Base-by-base conservation (phyloP, 2,329 filamentous ascomycete genomes). In the Colletotrichum sansevieriae region DNA sequence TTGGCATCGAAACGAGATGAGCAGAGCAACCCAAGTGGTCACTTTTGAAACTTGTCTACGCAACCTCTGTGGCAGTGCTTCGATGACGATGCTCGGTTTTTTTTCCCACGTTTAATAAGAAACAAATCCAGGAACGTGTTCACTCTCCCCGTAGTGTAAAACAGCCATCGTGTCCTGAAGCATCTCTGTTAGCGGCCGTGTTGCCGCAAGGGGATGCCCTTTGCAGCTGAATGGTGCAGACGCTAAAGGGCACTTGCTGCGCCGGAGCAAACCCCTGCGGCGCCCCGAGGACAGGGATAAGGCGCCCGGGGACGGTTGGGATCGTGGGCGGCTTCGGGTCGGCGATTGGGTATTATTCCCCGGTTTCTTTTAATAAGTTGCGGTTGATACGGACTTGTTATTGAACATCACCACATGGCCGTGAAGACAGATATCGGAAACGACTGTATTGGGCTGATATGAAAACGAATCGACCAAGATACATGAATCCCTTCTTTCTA, bases 1-100 rank as follows among this genome's bases (percentile, higher is more conserved):
- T 25, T 65, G 65, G 61, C 65, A 54, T 64, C 37, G 61, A 61
- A 65, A 55, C 62, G 62, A 69, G 47, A 69, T 69, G 66, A 69
- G 25, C 29, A 11, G 41, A 35, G 44, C 37, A 29, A 9, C 29
- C 29, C 29, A 29, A 8, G 29, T 52, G 20, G 49, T 35, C 41
- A 15, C 18, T 35, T 63, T 20, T 51, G 44, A 58, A 67, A 67
- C 60, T 33, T 15, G 29, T 20, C 54, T 43, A 69, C 55, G 56
- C 56, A 55, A 52, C n/a, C 35, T 6, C n/a, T 13, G 59, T 60
- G 66, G 66, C 66, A 52, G 62, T 69, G 66, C 56, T 25, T 49
- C 25, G 15, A 61, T 66, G 62, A 69, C 41, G 41, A 68, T 33
- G 43, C 29, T 35, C 25, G 49, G 49, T 52, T n/a, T 52, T n/a